These are phyloP conservation scores for Plenodomus biglobosus DNA, from an alignment of 2,329 filamentous ascomycete species.

Conservation along the genomic window DNA sequence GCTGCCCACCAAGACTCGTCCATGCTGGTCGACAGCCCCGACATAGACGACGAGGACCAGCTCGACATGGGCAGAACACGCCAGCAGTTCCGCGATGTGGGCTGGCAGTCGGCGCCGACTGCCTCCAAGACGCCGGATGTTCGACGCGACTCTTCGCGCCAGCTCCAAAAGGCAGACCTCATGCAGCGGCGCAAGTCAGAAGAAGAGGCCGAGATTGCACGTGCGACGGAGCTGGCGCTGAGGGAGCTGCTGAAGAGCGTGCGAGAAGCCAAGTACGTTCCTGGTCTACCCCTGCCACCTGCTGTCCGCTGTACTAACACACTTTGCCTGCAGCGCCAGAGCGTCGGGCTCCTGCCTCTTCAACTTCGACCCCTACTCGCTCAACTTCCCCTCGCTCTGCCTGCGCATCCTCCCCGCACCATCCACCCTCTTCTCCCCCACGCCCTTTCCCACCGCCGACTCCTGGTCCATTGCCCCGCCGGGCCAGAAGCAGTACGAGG, in stretches of 20 bases:
- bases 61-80: constrained; percentile 36
- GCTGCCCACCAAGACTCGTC: constrained; percentile 31
- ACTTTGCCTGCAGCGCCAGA: constrained; percentile 42
- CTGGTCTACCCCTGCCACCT: not conserved
- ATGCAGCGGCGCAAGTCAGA: constrained; percentile 65
- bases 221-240: constrained; percentile 81
- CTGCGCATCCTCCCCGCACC: constrained; percentile 79
- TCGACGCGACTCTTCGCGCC: constrained; percentile 41
- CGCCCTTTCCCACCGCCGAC: constrained; percentile 72
- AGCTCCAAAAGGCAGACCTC: constrained; percentile 58
- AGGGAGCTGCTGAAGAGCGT: constrained; percentile 79
- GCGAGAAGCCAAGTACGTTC: constrained; percentile 73
- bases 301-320: constrained; percentile 1
- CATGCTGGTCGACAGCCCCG: constrained; percentile 28
- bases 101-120: constrained; percentile 63
- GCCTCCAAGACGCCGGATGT: constrained; percentile 51
- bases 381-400: constrained; percentile 83
- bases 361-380: constrained; percentile 80
- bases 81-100: constrained; percentile 59
- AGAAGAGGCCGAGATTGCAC: constrained; percentile 76
- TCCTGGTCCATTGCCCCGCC: constrained; percentile 84
- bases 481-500: constrained; percentile 70
- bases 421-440: constrained; percentile 78
- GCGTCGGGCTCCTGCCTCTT: constrained; percentile 54
- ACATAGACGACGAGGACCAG: constrained; percentile 15